These are phyloP conservation scores for Lophiostoma macrostomum DNA, from an alignment of 495 filamentous ascomycete genomes.

Conservation along the genomic window DNA sequence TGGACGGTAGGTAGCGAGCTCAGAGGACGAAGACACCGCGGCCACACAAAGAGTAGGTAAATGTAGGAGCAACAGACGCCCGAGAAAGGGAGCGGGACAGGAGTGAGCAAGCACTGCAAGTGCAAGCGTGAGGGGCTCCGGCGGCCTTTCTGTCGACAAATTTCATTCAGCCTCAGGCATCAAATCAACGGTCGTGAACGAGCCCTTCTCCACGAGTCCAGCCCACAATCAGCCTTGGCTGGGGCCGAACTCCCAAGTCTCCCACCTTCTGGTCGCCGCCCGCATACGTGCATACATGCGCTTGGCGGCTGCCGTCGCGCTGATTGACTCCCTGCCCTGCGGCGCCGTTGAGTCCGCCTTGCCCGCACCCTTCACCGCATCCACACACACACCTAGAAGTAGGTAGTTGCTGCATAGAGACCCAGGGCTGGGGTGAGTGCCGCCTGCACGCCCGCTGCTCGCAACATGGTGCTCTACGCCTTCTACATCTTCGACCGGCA, in stretches of 20 bases:
- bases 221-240: neutral
- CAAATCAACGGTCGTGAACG: neutral
- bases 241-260: constrained; percentile 2
- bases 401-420: too few relatives aligned
- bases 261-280: too few relatives aligned
- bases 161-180: constrained; percentile 11
- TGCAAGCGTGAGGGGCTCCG: neutral
- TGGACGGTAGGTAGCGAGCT: too few relatives aligned
- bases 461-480: constrained; percentile 84
- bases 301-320: neutral
- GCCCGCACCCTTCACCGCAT: neutral
- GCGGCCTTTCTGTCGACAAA: neutral
- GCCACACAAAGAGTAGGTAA: too few relatives aligned
- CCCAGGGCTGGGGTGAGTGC: too few relatives aligned
- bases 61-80: too few relatives aligned
- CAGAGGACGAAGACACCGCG: too few relatives aligned
- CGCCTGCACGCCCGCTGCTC: neutral
- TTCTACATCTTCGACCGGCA: constrained; percentile 99
- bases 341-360: neutral
- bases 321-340: neutral
- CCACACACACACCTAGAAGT: neutral
- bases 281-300: neutral
- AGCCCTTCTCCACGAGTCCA: neutral
- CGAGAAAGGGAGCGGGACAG: too few relatives aligned
- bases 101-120: neutral